A percentile compares a stretch with the other conserved stretches of the same genome.
Evolutionary conservation across 805 yeast species (phyloP).

Genomic region (Jamesozyma piceae): DNA sequence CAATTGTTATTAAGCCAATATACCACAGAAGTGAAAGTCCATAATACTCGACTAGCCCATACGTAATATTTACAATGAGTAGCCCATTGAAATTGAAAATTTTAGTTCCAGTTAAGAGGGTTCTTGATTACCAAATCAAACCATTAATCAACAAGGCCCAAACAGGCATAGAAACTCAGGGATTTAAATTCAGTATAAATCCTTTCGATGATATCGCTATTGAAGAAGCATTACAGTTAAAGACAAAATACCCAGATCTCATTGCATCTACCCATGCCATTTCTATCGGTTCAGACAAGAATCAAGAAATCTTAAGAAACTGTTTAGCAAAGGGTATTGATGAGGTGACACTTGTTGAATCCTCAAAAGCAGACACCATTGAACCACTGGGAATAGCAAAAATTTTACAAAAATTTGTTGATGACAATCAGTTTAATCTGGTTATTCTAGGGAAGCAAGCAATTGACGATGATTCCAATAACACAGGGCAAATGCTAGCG

Average conservation of each 20-base stretch:
- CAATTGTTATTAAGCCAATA: too few species aligned
- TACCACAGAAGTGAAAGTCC: too few species aligned
- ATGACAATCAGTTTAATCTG: conserved; percentile 61
- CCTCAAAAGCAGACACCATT: conserved; percentile 51
- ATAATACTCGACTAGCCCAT: too few species aligned
- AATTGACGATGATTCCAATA: conserved; percentile 89
- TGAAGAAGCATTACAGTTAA: conserved; percentile 82
- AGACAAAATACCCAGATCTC: conserved; percentile 44
- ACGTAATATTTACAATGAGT: background rate
- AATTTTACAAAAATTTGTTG: conserved; percentile 62
- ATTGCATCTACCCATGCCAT: conserved; percentile 79
- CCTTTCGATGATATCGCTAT: conserved; percentile 98
- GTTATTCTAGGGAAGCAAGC: conserved; percentile 93
- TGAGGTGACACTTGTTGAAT: conserved; percentile 70
- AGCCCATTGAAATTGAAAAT: conserved; percentile 29
- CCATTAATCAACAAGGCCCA: conserved; percentile 84
- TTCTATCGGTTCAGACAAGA: conserved; percentile 76
- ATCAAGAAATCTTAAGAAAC: conserved; percentile 79
- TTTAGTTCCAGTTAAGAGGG: conserved; percentile 90
- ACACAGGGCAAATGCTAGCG: conserved; percentile 94
- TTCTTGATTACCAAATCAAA: conserved; percentile 84
- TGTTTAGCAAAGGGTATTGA: conserved; percentile 96
- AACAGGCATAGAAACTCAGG: conserved; percentile 73
- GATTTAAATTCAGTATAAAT: conserved; percentile 85
- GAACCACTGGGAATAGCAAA: conserved; percentile 91